phyloP scores from a whole-genome alignment of 345 rosid species.

The Citrus glauca region DNA sequence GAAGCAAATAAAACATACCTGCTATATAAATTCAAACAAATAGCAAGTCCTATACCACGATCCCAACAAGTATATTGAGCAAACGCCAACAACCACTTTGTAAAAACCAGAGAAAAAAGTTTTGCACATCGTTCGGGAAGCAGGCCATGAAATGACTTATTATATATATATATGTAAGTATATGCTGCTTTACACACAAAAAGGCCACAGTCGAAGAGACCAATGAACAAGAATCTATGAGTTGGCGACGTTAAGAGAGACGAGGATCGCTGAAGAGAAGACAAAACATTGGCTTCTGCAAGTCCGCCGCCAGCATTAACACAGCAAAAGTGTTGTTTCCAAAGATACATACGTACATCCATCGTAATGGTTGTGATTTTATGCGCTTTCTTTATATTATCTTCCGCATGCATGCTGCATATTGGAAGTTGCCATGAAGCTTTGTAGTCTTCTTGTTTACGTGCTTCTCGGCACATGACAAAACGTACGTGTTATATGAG shows the following conservation, averaged over 20 bases:
- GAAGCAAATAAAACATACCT: not conserved
- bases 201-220: not conserved
- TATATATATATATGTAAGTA: not conserved
- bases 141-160: not conserved
- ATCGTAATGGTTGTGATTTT: not conserved
- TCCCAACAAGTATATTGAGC: not conserved
- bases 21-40: not conserved
- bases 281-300: conserved; percentile 6
- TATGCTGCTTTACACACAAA: not conserved
- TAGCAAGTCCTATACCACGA: not conserved
- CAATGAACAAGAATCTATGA: not conserved
- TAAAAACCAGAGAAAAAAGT: not conserved
- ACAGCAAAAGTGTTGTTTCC: conserved; percentile 21
- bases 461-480: not conserved
- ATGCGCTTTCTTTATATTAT: not conserved
- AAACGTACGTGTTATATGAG: not conserved
- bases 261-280: not conserved
- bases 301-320: conserved; percentile 22
- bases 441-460: conserved; percentile 2
- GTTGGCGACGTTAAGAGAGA: not conserved
- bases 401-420: not conserved
- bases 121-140: not conserved
- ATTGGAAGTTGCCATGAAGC: not conserved
- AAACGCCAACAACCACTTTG: not conserved
- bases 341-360: not conserved